Percentiles rank a stretch among this genome's conserved stretches.
Evolutionary conservation across 2,329 filamentous ascomycete genomes (phyloP).

Genomic region (Triangularia setosa): DNA sequence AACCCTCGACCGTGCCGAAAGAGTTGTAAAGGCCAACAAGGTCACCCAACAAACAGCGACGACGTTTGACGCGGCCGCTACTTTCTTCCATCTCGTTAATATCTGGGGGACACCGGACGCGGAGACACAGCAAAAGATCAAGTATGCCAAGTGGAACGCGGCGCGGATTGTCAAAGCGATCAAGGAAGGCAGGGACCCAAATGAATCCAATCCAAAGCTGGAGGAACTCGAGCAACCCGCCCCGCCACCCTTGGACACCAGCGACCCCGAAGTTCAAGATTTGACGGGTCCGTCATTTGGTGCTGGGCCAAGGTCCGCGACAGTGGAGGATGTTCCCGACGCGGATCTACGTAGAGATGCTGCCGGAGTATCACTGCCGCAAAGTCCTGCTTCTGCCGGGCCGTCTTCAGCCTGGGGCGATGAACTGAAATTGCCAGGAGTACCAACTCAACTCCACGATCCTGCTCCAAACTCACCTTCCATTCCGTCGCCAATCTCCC

Average conservation of each 20-base stretch:
- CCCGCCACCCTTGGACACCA: slow-evolving; percentile 47
- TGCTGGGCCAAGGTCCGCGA: slow-evolving; percentile 36
- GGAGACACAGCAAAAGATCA: slow-evolving; percentile 81
- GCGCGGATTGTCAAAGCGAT: slow-evolving; percentile 85
- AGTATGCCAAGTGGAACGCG: slow-evolving; percentile 95
- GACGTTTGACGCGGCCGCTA: slow-evolving; percentile 87
- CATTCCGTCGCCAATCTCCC: slow-evolving; percentile 28
- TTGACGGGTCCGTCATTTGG: slow-evolving; percentile 35
- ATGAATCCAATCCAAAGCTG: slow-evolving; percentile 76
- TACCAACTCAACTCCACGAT: slow-evolving; percentile 23
- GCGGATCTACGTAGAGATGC: slow-evolving; percentile 34
- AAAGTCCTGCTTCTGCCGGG: slow-evolving; percentile 36
- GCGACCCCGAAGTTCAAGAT: slow-evolving; percentile 61
- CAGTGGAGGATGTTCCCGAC: slow-evolving; percentile 53
- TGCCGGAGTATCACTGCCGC: slow-evolving; percentile 33
- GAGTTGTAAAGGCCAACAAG: slow-evolving; percentile 75
- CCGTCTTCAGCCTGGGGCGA: slow-evolving; percentile 28
- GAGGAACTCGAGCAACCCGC: slow-evolving; percentile 48
- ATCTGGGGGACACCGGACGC: slow-evolving; percentile 76
- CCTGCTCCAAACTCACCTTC: slow-evolving; percentile 19
- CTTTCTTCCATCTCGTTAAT: slow-evolving; percentile 82
- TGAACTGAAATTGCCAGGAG: slow-evolving; percentile 29
- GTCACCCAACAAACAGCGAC: slow-evolving; percentile 90
- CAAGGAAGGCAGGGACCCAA: slow-evolving; percentile 87
- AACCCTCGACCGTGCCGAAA: slow-evolving; percentile 79